Base-by-base conservation (phyloP, 2,329 filamentous ascomycete species). In the Neonectria hederae region DNA sequence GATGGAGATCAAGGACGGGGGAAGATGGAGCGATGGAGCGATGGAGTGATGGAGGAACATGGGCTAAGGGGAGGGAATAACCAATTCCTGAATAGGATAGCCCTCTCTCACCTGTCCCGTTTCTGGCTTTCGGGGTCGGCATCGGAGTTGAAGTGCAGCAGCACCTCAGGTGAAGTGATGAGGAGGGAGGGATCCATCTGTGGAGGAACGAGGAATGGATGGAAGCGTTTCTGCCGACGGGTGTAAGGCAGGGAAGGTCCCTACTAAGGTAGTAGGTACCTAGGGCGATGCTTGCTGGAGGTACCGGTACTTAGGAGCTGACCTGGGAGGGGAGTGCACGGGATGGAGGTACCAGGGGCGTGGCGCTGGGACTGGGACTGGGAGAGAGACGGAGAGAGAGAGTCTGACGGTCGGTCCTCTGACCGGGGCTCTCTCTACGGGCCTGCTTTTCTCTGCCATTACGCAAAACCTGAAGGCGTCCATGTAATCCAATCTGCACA, bases 231-330 rank as follows among this genome's bases (percentile, higher is more conserved):
- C 52, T 24, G 43, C 38, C 28, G 56, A 55, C 42, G 61, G 54
- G 54, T 35, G 32, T 35, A 17, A 35, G 30, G 30, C 11, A 35
- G 13, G 30, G 11, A 11, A 35, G 30, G 30, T 35, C 13, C 10
- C 11, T 35, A n/a, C n/a, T 9, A 7, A 38, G 14, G 4, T 26
- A 3, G n/a, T n/a, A 10, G 17, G 62, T 69, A 72, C 68, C 30
- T 60, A 43, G 53, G 58, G 35, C 56, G 48, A 63, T 49, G 49
- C 43, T 54, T 30, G 51, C 40, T 54, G 49, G 54, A 69, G 49
- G 70, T 72, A 72, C 65, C 62, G 65, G 70, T 72, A 72, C n/a
- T n/a, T n/a, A n/a, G n/a, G n/a, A n/a, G n/a, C n/a, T n/a, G n/a
- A n/a, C n/a, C 48, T 57, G 32, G 32, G 52, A 52, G 40, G 54